Evolutionary conservation across 768 basidiomycete species (phyloP), one percentile per base, ranked within the genome.

Genomic region (Leucocoprinus sp.): DNA sequence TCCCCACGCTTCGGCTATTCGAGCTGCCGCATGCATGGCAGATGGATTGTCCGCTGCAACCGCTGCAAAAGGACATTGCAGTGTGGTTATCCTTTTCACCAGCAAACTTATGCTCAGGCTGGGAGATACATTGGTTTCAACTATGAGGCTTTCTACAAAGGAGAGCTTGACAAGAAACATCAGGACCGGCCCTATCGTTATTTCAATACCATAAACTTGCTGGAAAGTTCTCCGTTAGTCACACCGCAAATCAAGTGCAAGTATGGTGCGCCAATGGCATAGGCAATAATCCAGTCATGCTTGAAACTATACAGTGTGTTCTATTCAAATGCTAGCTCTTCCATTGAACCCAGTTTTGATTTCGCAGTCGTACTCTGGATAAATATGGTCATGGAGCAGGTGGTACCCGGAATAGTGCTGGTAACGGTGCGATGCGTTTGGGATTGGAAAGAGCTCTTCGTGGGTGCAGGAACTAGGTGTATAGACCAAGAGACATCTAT

Each of bases 231-330:
- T 93, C 96, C 14, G 76, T 95, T 52, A 96, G 96, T 7, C 96
- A 98, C 64, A 98, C 95, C 7, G 78, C 78, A 41, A 78, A 80
- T 56, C 73, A 97, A 66, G 96, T 99, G 50, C 83, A 93, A 56
- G 96, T 99, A 19, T 98, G 96, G 93, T 99, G 96, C 58, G 84
- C 93, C 41, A 99, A 99, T 46, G 96, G 95, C 44, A 98, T 98
- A 95, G 90, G 93, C 39, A 93, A 88, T 61, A 96, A 95, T 59
- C 89, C 91, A 4, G 82, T 93, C 50, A 93, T 98, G 44, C 74
- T 98, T 49, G 87, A 93, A 65, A 97, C 93, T 41, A 98, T 98
- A 84, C 93, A 97, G 93, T 95, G 62, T 48, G 92, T 82, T 21
- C 49, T 49, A 44, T 38, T 62, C 29, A 18, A 33, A 22, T 23